A percentile compares a stretch with the other conserved stretches of the same genome.
Conservation (phyloP, 2,329 filamentous ascomycete species). For the Beauveria medogensis region DNA sequence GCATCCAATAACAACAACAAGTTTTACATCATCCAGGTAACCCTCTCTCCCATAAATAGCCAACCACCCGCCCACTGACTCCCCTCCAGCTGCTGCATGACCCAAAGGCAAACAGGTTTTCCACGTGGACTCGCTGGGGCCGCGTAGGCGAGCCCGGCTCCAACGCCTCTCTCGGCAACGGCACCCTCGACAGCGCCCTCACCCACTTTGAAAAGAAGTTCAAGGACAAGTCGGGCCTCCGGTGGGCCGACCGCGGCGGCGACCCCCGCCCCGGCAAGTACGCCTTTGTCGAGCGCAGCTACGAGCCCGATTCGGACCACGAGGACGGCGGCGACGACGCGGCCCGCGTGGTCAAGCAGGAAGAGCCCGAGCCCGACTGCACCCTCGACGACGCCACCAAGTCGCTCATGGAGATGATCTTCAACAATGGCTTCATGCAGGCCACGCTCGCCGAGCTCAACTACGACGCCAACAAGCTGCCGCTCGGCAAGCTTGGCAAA, state of each 20-base stretch:
- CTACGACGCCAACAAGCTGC: constrained; percentile 69
- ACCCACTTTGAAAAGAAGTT: constrained; percentile 53
- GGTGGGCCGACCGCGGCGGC: constrained; percentile 44
- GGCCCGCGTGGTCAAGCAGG: constrained; percentile 23
- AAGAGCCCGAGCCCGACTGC: constrained; percentile 37
- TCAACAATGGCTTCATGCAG: constrained; percentile 67
- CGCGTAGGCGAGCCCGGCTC: constrained; percentile 59
- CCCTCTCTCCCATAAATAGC: background rate
- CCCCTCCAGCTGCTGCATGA: constrained; percentile 34
- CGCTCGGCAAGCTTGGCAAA: constrained; percentile 77
- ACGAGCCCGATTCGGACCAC: constrained; percentile 59
- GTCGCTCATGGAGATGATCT: constrained; percentile 70
- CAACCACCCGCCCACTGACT: background rate
- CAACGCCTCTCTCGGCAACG: constrained; percentile 33
- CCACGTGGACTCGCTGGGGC: constrained; percentile 73
- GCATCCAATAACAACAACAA: constrained; percentile 69
- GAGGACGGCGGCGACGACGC: constrained; percentile 35
- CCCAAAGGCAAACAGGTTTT: constrained; percentile 31
- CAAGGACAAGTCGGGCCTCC: constrained; percentile 50
- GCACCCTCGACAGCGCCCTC: constrained; percentile 35
- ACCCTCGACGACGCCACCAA: constrained; percentile 54
- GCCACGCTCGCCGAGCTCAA: constrained; percentile 58
- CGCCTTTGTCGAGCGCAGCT: constrained; percentile 71
- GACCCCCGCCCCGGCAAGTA: constrained; percentile 62
- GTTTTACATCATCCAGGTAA: constrained; percentile 67